Conservation (phyloP, 1,284 basidiomycete genomes). For the Pulchroboletus neoregius region DNA sequence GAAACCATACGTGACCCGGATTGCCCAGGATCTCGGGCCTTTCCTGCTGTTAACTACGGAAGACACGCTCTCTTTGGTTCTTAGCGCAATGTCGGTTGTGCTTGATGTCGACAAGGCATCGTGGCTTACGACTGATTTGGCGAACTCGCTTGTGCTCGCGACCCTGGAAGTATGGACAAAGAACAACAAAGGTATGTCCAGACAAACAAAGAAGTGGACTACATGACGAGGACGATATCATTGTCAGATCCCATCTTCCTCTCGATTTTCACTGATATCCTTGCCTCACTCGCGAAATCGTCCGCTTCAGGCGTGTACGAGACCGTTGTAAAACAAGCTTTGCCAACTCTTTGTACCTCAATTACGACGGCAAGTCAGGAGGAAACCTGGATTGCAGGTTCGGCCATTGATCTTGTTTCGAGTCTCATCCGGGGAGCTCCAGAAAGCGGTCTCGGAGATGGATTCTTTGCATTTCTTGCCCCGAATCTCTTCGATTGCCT, state of each 20-base stretch:
- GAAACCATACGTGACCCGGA: slow-evolving; percentile 63
- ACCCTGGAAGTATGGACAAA: slow-evolving; percentile 79
- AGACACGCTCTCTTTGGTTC: slow-evolving; percentile 86
- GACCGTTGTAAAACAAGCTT: slow-evolving; percentile 65
- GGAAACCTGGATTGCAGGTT: slow-evolving; percentile 68
- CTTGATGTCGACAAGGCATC: slow-evolving; percentile 69
- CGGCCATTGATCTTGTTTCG: slow-evolving; percentile 79
- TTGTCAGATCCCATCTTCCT: slow-evolving; percentile 81
- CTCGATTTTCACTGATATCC: slow-evolving; percentile 81
- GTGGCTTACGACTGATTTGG: slow-evolving; percentile 65
- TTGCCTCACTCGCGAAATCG: slow-evolving; percentile 66
- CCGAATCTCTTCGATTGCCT: slow-evolving; percentile 72
- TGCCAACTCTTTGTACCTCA: slow-evolving; percentile 68
- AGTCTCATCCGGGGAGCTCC: slow-evolving; percentile 66
- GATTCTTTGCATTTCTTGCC: slow-evolving; percentile 72
- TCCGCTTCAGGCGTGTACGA: slow-evolving; percentile 59
- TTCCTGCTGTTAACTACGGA: slow-evolving; percentile 79
- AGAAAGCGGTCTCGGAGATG: slow-evolving; percentile 66
- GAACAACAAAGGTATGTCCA: slow-evolving; percentile 68
- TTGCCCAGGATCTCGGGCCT: slow-evolving; percentile 82
- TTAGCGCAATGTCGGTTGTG: slow-evolving; percentile 82
- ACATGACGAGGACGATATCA: slow-evolving; percentile 5
- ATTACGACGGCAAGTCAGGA: slow-evolving; percentile 55
- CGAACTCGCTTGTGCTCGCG: slow-evolving; percentile 59
- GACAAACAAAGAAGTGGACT: background rate